A percentile compares a stretch with the other conserved stretches of the same genome.
These are phyloP conservation scores for Cicer chorassanicum DNA, from an alignment of 306 rosid species.

Conservation along the genomic window DNA sequence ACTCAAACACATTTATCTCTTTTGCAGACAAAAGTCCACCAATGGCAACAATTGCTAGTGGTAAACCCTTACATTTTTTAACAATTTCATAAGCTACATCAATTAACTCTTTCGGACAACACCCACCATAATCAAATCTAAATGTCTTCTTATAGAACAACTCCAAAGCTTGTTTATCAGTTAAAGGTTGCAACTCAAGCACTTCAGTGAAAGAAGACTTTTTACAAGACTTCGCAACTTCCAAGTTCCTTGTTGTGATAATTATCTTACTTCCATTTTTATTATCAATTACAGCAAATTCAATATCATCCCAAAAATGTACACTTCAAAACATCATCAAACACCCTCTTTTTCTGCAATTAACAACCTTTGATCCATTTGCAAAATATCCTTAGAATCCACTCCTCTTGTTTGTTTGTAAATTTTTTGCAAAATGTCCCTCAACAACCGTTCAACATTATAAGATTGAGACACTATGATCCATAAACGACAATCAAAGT, in stretches of 20 bases:
- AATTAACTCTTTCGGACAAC: neutral
- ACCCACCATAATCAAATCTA: neutral
- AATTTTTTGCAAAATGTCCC: neutral
- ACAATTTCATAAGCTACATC: neutral
- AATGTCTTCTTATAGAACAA: neutral
- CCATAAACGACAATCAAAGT: neutral
- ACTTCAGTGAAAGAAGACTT: neutral
- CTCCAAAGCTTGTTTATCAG: neutral
- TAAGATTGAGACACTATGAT: conserved; percentile 32
- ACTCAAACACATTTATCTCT: neutral
- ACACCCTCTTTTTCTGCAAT: neutral
- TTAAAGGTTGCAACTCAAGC: neutral
- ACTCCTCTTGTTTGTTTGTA: neutral
- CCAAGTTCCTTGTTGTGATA: neutral
- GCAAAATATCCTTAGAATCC: neutral
- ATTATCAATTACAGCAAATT: neutral
- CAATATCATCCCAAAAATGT: conserved; percentile 9
- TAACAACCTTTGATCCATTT: neutral
- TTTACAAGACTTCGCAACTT: neutral
- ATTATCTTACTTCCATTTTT: conserved; percentile 18
- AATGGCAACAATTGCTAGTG: conserved; percentile 14
- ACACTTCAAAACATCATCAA: conserved; percentile 27
- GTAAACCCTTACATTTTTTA: neutral
- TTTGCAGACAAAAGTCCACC: neutral
- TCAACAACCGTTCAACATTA: neutral